Conservation (phyloP, 495 filamentous ascomycete genomes). For the Friedmanniomyces simplex region DNA sequence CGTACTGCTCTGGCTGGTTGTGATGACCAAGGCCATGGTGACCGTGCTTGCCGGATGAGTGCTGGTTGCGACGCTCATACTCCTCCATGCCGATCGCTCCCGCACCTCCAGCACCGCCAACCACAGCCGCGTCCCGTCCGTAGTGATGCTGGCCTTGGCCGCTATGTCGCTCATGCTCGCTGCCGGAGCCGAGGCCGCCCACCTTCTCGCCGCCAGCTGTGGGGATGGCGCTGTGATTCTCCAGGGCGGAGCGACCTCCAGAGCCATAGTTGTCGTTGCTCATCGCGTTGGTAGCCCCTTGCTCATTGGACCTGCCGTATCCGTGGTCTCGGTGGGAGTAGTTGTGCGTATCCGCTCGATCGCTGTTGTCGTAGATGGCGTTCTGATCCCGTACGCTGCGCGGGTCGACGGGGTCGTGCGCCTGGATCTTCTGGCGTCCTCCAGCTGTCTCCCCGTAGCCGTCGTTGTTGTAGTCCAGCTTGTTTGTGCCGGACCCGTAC, state of each 20-base stretch:
- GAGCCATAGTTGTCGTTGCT: not conserved
- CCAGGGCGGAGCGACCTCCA: not conserved
- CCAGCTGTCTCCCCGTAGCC: not conserved
- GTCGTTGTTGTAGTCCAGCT: not conserved
- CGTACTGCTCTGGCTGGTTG: not conserved
- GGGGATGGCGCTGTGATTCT: not conserved
- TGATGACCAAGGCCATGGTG: not conserved
- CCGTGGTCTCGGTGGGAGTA: not conserved
- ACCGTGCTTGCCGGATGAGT: not conserved
- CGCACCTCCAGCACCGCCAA: constrained; percentile 4
- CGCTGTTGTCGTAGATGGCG: not conserved
- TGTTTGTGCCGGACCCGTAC: not conserved
- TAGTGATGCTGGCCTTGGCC: constrained; percentile 21
- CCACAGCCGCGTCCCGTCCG: constrained; percentile 18
- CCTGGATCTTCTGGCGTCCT: not conserved
- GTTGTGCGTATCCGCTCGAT: not conserved
- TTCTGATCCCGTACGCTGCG: not conserved
- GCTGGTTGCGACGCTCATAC: not conserved
- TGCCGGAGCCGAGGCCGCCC: not conserved
- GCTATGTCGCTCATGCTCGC: not conserved
- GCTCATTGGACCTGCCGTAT: not conserved
- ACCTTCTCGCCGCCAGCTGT: not conserved
- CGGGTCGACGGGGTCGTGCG: not conserved
- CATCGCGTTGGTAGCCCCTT: not conserved
- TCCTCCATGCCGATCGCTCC: constrained; percentile 3